Evolutionary conservation across 495 filamentous ascomycete species (phyloP).

Genomic region (Penicillium diatomitis): DNA sequence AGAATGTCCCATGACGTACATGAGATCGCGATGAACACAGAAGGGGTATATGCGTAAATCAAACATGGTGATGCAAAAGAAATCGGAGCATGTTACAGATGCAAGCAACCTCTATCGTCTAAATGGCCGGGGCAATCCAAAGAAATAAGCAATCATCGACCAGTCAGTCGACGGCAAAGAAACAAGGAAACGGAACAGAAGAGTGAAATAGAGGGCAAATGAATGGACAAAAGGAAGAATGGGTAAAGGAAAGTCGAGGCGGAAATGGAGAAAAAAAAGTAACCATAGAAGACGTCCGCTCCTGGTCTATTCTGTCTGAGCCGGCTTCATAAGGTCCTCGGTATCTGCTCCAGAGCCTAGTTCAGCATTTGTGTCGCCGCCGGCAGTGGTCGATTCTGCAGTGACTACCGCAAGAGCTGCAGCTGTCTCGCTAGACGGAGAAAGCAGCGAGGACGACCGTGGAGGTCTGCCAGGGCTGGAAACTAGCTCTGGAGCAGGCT

Average conservation of each 20-base stretch:
- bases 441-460: constrained; percentile 31
- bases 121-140: no score
- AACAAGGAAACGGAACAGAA: no score
- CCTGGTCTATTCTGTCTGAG: background rate
- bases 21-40: no score
- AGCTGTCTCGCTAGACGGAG: constrained; percentile 6
- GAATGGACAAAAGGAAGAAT: background rate
- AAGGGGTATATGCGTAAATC: no score
- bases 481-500: constrained; percentile 28
- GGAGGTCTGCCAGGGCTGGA: constrained; percentile 25
- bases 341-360: background rate
- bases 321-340: constrained; percentile 1
- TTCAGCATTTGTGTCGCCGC: background rate
- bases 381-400: constrained; percentile 1
- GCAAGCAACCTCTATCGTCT: no score
- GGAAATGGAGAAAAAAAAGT: background rate
- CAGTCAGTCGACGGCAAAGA: no score
- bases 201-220: background rate
- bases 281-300: no score
- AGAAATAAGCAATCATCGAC: no score
- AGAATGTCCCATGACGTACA: no score
- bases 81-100: no score
- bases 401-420: constrained; percentile 6
- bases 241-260: constrained; percentile 1
- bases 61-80: no score